Evolutionary conservation across 2,329 filamentous ascomycete species (phyloP), one percentile per base, ranked within the genome.

Genomic region (Fusarium fujikuroi): DNA sequence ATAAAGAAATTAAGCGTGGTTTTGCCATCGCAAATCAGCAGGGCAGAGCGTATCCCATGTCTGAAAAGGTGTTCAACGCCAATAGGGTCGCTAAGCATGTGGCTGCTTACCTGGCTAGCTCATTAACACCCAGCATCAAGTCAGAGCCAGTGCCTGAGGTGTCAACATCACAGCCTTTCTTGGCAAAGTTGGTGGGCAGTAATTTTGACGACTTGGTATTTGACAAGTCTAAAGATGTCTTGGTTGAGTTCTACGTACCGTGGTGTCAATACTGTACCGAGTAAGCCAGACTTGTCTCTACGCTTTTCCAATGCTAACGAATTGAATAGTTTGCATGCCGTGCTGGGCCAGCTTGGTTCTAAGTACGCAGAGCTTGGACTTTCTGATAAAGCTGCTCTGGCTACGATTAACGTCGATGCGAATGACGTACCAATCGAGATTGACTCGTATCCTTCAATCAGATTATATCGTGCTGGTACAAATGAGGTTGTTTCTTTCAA

Each of bases 391-490:
- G 32, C 32, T 5, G 21, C 44, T 3, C 19, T 64, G 3, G 56
- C 56, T 5, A n/a, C 44, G 3, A 61, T 61, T 1, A 50, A 64
- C 3, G 56, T 64, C 9, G 61, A 64, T 5, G 32, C 21, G 1
- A 64, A 64, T 18, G 61, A 64, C 12, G 61, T 64, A 3, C 61
- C 61, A 15, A 30, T 61, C 0, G 30, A 64, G 30, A 64, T 64
- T 52, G 61, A 64, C 3, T 50, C 61, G 25, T 64, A 64, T 3
- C 56, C 56, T 0, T 64, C 61, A 3, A 9, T 64, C 2, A 9
- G 56, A 25, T 34, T 64, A 3, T 64, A 64, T 39, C 56, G 56
- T 3, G 37, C 56, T 4, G 44, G 19, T 2, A 43, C 21, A 12
- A 64, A 61, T 19, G 37, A 44, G 10, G 9, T 61, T 10, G 7